Evolutionary conservation across 176 grass and related monocot species (phyloP), one percentile per base, ranked within the genome.

Genomic region (Rhynchospora pubera): DNA sequence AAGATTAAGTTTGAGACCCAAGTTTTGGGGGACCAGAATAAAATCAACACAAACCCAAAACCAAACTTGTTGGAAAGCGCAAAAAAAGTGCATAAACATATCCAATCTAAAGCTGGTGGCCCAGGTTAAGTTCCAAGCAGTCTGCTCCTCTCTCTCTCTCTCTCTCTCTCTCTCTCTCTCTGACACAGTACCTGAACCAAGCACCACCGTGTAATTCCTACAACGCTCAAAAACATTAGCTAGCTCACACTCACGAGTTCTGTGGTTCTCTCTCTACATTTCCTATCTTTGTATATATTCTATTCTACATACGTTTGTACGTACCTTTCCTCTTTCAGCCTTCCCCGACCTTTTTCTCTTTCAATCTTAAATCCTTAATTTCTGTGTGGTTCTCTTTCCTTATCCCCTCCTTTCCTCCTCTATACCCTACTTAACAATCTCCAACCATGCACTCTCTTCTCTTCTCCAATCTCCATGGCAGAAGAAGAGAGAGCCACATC

Each of bases 331-430:
- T 39, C 34, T 39, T 39, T 39, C 34, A 39, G 34, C 52, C 28
- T 62, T 78, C 53, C 68, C 82, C 44, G 45, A 46, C 34, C 34
- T 39, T 39, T 39, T 79, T 44, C 62, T 84, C 68, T 76, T 77
- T 60, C 57, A 22, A 5, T 44, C 43, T 82, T 82, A 64, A 45
- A 44, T 61, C 79, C 43, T 82, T 82, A 64, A 45, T 53, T 61
- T 89, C 85, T 91, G 89, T 85, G 95, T 94, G 92, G 96, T 86
- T 90, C 87, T 93, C 74, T 91, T 94, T 90, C 83, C 92, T 94
- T 94, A 94, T 98, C 92, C 81, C 85, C 85, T 92, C 84, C 61
- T 7, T 15, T 72, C 23, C 14, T 47, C 81, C 30, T 67, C 44
- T 50, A 72, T 83, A 68, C 76, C 78, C 83, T 68, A 84, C 58